phyloP scores from a whole-genome alignment of 257 asterid species.

The Solanum arcanum region DNA sequence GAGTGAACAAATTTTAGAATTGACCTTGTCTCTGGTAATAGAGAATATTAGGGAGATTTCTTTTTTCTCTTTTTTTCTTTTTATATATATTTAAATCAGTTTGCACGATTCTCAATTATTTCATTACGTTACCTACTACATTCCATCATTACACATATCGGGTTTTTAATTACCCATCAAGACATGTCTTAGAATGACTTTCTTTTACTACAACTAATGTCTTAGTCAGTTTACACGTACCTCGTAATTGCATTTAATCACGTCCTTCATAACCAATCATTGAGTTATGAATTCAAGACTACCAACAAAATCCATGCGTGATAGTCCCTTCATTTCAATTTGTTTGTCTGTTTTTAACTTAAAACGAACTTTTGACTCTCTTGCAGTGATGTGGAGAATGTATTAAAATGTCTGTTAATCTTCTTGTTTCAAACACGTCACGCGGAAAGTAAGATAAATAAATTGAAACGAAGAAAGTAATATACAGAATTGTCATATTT shows the following conservation, averaged over 20 bases:
- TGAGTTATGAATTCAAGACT: neutral
- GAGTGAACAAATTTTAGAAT: neutral
- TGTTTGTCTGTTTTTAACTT: neutral
- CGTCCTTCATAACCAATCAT: neutral
- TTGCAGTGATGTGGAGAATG: neutral
- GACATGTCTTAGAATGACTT: neutral
- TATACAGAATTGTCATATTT: neutral
- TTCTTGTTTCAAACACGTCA: too few relatives aligned
- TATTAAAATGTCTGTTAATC: too few relatives aligned
- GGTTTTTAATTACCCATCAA: neutral
- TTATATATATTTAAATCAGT: neutral
- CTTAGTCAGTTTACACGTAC: neutral
- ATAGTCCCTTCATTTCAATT: neutral
- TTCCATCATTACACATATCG: neutral
- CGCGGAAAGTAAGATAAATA: neutral
- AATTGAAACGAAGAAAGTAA: neutral
- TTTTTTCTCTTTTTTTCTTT: too few relatives aligned
- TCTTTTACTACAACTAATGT: neutral
- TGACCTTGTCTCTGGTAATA: conserved; percentile 14
- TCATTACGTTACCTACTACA: neutral
- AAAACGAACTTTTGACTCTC: neutral
- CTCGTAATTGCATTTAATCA: neutral
- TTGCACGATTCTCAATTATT: neutral
- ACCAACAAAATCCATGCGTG: neutral
- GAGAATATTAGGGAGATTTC: conserved; percentile 3